These are phyloP conservation scores for Apiospora marii DNA, from an alignment of 2,329 filamentous ascomycete genomes.

Conservation along the genomic window DNA sequence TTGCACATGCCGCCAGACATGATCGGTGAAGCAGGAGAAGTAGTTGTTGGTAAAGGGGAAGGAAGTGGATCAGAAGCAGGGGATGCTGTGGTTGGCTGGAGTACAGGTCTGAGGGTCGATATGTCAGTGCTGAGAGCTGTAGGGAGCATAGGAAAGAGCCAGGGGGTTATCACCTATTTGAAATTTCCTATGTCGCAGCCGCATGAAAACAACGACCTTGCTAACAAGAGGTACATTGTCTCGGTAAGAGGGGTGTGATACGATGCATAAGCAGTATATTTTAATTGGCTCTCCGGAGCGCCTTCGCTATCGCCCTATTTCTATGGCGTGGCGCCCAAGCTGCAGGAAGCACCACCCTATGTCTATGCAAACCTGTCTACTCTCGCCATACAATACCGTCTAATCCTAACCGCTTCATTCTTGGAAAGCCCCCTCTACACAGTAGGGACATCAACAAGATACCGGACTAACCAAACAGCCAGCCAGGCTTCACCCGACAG, in stretches of 20 bases:
- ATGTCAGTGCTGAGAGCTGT: not conserved
- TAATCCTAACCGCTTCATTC: not conserved
- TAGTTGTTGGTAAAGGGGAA: not conserved
- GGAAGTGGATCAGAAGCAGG: not conserved
- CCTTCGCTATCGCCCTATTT: conserved; percentile 32
- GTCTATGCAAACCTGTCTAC: conserved; percentile 24
- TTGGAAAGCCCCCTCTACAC: too few species aligned
- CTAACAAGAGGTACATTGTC: not conserved
- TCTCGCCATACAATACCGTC: not conserved
- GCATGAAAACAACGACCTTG: not conserved
- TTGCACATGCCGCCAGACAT: not conserved
- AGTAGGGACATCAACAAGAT: too few species aligned
- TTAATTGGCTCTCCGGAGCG: not conserved
- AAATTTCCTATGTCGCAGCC: not conserved
- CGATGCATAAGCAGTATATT: not conserved
- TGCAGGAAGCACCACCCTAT: conserved; percentile 27
- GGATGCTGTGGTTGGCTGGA: not conserved
- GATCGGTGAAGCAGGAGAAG: not conserved
- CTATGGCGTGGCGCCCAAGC: conserved; percentile 26
- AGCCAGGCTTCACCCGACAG: too few species aligned
- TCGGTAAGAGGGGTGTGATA: not conserved
- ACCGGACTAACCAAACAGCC: too few species aligned
- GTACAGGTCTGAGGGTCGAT: not conserved
- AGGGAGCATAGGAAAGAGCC: not conserved
- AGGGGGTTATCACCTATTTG: not conserved